phyloP scores from a whole-genome alignment of 768 basidiomycete species.

The Xerocomellus intermedius region DNA sequence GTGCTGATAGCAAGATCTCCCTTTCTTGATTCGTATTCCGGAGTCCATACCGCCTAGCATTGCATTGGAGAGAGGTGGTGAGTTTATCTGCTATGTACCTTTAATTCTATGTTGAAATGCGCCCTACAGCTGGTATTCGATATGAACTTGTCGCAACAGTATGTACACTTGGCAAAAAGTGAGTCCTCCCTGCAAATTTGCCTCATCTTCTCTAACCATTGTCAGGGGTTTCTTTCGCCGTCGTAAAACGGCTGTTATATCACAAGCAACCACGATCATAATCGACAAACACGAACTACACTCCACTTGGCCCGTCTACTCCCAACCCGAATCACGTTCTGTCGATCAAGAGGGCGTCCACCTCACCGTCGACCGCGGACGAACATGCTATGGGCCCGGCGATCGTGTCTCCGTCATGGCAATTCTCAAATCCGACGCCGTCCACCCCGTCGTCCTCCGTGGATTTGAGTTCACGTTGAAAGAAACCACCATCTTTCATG shows the following conservation, averaged over 20 bases:
- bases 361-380: conserved; percentile 70
- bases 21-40: conserved; percentile 88
- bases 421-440: conserved; percentile 66
- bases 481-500: conserved; percentile 76
- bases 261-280: conserved; percentile 67
- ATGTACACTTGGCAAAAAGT: conserved; percentile 86
- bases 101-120: neutral
- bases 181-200: conserved; percentile 18
- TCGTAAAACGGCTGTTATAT: conserved; percentile 65
- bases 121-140: conserved; percentile 66
- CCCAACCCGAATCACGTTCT: conserved; percentile 71
- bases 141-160: conserved; percentile 90
- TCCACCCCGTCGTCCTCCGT: conserved; percentile 69
- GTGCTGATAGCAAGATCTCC: conserved; percentile 70
- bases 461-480: conserved; percentile 80
- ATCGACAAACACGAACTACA: conserved; percentile 95
- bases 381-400: conserved; percentile 83
- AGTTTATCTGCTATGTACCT: conserved; percentile 13
- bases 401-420: conserved; percentile 75
- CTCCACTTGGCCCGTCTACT: conserved; percentile 90
- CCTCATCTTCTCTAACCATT: neutral
- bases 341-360: conserved; percentile 65
- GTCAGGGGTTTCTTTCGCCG: conserved; percentile 73
- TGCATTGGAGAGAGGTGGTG: conserved; percentile 73
- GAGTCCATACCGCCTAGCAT: conserved; percentile 89